Percentiles rank a stretch among this genome's conserved stretches.
These are phyloP conservation scores for Clitopilus hobsonii DNA, from an alignment of 768 basidiomycete species.

Conservation along the genomic window DNA sequence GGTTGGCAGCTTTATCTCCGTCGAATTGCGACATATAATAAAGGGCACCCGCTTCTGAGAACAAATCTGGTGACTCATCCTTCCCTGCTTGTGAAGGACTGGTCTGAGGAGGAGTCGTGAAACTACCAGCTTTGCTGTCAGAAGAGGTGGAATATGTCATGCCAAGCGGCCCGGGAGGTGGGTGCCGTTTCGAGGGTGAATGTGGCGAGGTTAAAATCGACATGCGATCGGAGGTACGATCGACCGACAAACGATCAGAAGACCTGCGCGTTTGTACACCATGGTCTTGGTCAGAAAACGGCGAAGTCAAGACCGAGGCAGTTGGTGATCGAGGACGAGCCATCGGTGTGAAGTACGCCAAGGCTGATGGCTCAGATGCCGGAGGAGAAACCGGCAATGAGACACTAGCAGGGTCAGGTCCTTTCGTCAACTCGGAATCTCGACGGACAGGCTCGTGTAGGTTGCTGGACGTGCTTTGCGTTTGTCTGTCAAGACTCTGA, in stretches of 20 bases:
- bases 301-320: conserved; percentile 28
- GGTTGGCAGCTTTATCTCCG: conserved; percentile 10
- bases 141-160: background rate
- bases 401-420: conserved; percentile 1
- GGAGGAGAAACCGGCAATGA: conserved; percentile 8
- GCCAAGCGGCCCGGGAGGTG: conserved; percentile 7
- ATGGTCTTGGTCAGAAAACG: conserved; percentile 17
- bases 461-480: conserved; percentile 1
- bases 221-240: conserved; percentile 4
- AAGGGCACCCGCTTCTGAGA: conserved; percentile 57
- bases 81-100: conserved; percentile 9
- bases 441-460: conserved; percentile 1
- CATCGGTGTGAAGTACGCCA: background rate
- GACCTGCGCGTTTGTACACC: background rate
- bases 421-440: background rate
- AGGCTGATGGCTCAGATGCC: background rate
- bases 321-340: conserved; percentile 3
- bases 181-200: conserved; percentile 19
- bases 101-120: conserved; percentile 2
- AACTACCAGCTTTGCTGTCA: background rate
- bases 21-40: conserved; percentile 65
- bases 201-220: conserved; percentile 33
- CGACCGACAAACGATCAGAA: conserved; percentile 5
- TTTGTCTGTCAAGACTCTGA: background rate
- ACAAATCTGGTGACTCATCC: conserved; percentile 29